phyloP scores from a whole-genome alignment of 2,329 filamentous ascomycete genomes.

The Fusarium protoensiforme region DNA sequence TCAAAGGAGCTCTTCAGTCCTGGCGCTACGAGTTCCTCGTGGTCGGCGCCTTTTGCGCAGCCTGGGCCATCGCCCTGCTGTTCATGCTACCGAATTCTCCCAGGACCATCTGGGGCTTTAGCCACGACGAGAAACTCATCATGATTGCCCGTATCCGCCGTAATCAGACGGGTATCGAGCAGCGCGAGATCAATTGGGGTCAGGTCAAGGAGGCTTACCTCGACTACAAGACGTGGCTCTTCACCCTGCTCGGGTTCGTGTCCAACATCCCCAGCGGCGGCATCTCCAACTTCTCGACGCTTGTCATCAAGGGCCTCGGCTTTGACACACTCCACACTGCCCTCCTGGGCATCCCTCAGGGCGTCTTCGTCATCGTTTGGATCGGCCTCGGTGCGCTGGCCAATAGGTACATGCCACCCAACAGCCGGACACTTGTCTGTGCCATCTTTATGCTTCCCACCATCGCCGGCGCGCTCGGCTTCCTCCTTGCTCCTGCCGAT shows the following conservation, averaged over 20 bases:
- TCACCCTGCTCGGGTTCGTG: conserved; percentile 64
- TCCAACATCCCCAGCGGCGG: conserved; percentile 68
- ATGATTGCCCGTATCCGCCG: conserved; percentile 65
- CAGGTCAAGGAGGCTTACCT: conserved; percentile 67
- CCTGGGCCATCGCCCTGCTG: conserved; percentile 69
- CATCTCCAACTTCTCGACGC: conserved; percentile 68
- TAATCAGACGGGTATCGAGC: conserved; percentile 70
- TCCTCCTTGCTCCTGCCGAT: conserved; percentile 62
- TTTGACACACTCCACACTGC: conserved; percentile 55
- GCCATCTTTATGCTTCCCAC: conserved; percentile 68
- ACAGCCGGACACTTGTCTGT: conserved; percentile 64
- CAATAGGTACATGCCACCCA: conserved; percentile 53
- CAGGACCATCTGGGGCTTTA: conserved; percentile 63
- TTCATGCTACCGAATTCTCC: conserved; percentile 68
- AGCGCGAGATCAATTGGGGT: conserved; percentile 63
- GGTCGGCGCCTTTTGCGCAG: conserved; percentile 66
- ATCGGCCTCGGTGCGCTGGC: conserved; percentile 55
- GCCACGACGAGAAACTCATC: conserved; percentile 61
- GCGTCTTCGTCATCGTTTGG: conserved; percentile 51
- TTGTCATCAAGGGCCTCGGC: conserved; percentile 70
- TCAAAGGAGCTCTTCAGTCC: conserved; percentile 64
- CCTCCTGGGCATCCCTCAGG: conserved; percentile 53
- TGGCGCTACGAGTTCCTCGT: conserved; percentile 78
- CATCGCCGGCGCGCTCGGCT: conserved; percentile 67
- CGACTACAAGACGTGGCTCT: conserved; percentile 70